These are phyloP conservation scores for Phytophthora vignae DNA, from an alignment of 352 stramenopile genomes.

Conservation along the genomic window DNA sequence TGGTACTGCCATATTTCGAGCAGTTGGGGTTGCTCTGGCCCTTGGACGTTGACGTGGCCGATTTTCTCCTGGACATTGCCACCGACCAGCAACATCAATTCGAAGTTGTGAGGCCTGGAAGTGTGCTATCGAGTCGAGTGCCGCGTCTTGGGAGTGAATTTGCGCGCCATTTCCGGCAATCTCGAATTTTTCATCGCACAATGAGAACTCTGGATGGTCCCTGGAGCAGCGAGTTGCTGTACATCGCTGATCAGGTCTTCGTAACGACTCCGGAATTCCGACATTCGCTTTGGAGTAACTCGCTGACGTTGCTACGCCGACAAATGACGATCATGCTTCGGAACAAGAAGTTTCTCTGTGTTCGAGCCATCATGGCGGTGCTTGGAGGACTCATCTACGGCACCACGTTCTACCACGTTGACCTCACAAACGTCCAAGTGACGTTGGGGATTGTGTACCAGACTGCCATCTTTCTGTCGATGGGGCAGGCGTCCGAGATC, in stretches of 20 bases:
- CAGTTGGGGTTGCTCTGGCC: conserved; percentile 43
- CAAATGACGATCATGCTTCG: conserved; percentile 38
- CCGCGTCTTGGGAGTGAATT: conserved; percentile 42
- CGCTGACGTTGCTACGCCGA: conserved; percentile 45
- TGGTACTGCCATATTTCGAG: conserved; percentile 45
- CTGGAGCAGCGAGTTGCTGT: not conserved
- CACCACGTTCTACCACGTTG: not conserved
- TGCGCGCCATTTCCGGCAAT: conserved; percentile 47
- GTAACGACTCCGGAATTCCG: not conserved
- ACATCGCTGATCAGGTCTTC: not conserved
- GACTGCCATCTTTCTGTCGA: not conserved
- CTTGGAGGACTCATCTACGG: not conserved
- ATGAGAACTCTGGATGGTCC: not conserved
- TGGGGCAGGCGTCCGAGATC: not conserved
- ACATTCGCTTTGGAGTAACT: conserved; percentile 22
- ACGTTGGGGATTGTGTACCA: not conserved
- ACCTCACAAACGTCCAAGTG: not conserved
- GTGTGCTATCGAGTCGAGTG: not conserved
- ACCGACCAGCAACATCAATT: not conserved
- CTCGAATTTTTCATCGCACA: conserved; percentile 17
- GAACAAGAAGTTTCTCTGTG: not conserved
- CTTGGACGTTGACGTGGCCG: conserved; percentile 17
- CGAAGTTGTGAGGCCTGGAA: not conserved
- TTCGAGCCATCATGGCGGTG: not conserved
- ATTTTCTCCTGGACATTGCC: not conserved